These are phyloP conservation scores for Rhodotorula sp. DNA, from an alignment of 1,284 basidiomycete genomes.

Conservation along the genomic window DNA sequence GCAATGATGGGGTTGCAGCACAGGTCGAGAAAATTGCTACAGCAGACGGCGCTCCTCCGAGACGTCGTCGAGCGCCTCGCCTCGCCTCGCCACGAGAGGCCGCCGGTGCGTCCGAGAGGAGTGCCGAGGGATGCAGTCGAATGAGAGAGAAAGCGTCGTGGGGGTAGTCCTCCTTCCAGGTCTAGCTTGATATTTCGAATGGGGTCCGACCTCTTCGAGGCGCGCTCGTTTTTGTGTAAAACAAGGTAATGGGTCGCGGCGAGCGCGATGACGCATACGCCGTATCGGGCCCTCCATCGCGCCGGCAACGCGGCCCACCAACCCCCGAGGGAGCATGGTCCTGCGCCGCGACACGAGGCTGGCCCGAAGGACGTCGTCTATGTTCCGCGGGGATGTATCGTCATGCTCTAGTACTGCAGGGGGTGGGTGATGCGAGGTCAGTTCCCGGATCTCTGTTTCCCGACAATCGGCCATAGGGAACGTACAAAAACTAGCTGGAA, in stretches of 20 bases:
- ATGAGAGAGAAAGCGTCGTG: neutral
- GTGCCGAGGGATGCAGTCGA: neutral
- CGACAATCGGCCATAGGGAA: neutral
- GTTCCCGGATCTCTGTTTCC: neutral
- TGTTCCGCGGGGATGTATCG: conserved; percentile 2
- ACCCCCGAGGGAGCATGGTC: neutral
- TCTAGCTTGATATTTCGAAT: neutral
- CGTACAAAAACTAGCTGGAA: conserved; percentile 6
- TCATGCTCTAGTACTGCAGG: conserved; percentile 3
- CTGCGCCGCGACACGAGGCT: neutral
- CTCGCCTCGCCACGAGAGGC: too few species aligned
- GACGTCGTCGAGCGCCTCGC: too few species aligned
- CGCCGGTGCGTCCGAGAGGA: too few species aligned
- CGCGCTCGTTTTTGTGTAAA: conserved; percentile 4
- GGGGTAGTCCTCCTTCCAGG: neutral
- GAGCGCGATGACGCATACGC: conserved; percentile 2
- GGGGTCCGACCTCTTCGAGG: conserved; percentile 3
- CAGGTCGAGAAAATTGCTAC: too few species aligned
- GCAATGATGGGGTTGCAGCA: too few species aligned
- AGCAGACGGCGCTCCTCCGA: too few species aligned
- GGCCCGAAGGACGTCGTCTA: neutral
- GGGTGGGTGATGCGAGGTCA: neutral
- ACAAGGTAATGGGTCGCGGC: conserved; percentile 3
- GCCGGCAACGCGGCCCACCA: neutral
- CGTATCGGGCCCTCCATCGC: neutral